These are phyloP conservation scores for Jimgerdemannia flammicorona DNA, from an alignment of 192 early-diverging fungal species.

Conservation along the genomic window DNA sequence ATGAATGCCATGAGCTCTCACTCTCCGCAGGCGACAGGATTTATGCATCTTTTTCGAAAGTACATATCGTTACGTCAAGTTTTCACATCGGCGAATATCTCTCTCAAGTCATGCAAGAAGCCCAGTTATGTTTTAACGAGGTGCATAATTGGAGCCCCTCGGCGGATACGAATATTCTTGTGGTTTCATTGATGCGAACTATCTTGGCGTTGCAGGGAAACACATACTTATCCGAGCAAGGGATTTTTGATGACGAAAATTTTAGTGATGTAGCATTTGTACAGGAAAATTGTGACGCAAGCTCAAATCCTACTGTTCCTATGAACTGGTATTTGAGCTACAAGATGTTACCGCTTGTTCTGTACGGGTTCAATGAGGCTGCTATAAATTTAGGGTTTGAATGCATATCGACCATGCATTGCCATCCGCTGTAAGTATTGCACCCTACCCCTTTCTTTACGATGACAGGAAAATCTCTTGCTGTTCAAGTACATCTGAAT, in stretches of 20 bases:
- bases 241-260: slow-evolving; percentile 28
- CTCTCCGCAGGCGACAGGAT: slow-evolving; percentile 23
- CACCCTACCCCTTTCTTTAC: no score
- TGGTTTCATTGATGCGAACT: slow-evolving; percentile 21
- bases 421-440: slow-evolving; percentile 12
- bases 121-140: slow-evolving; percentile 19
- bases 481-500: no score
- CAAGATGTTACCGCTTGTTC: slow-evolving; percentile 21
- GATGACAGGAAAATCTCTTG: no score
- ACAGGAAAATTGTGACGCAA: slow-evolving; percentile 14
- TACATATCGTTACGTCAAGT: slow-evolving; percentile 13
- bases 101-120: slow-evolving; percentile 9
- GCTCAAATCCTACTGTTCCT: slow-evolving; percentile 16
- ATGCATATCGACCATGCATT: slow-evolving; percentile 12
- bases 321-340: slow-evolving; percentile 28
- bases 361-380: slow-evolving; percentile 23
- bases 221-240: slow-evolving; percentile 6
- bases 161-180: slow-evolving; percentile 17
- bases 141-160: slow-evolving; percentile 4
- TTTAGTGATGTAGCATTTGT: slow-evolving; percentile 26
- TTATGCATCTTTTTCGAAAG: slow-evolving; percentile 16
- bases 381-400: slow-evolving; percentile 13
- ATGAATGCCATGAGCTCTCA: not conserved
- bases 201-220: slow-evolving; percentile 26
- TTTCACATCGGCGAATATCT: slow-evolving; percentile 12